Base-by-base conservation (phyloP, 179 eudicot genomes). In the Drosera spatulata region DNA sequence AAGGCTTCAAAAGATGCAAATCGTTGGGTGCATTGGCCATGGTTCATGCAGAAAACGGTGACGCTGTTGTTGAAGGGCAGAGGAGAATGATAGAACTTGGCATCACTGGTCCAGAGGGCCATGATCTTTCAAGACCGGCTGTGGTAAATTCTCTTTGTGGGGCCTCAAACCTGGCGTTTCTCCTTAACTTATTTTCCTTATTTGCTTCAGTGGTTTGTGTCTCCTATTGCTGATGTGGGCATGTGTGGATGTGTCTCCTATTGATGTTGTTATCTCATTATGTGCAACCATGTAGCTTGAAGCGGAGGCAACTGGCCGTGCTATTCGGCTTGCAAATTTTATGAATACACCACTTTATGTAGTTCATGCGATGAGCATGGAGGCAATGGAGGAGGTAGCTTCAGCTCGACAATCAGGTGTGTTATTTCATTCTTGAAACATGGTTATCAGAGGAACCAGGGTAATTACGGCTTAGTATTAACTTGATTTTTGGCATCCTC, bases 31-130 rank as follows among this genome's bases (percentile, higher is more conserved):
- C 98, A 54, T 73, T 91, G 69, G 79, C 98, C 61, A 88, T 91
- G 98, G 96, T 88, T 63, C 98, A 91, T 73, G 98, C 98, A 3
- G 96, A 91, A 79, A 91, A 88, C 67, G 96, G 98, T 45, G 96
- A 91, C 73, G 98, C 96, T 66, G 95, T 91, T 65, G 80, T 73
- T 76, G 96, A 88, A 80, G 98, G 98, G 8, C 98, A 91, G 71
- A 82, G 81, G 56, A 77, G 85, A 72, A 91, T 91, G 98, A 84
- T 91, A 56, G 91, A 84, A 69, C 96, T 91, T 67, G 98, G 96
- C 50, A 82, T 91, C 75, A 91, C 91, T 12, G 98, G 98, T 71
- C 98, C 98, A 38, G 98, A 91, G 74, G 97, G 98, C 53, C 98
- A 91, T 56, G 83, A 95, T 57, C 95, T 91, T 76, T 91, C 98